phyloP scores from a whole-genome alignment of 1,284 basidiomycete species.

The Malassezia cuniculi region DNA sequence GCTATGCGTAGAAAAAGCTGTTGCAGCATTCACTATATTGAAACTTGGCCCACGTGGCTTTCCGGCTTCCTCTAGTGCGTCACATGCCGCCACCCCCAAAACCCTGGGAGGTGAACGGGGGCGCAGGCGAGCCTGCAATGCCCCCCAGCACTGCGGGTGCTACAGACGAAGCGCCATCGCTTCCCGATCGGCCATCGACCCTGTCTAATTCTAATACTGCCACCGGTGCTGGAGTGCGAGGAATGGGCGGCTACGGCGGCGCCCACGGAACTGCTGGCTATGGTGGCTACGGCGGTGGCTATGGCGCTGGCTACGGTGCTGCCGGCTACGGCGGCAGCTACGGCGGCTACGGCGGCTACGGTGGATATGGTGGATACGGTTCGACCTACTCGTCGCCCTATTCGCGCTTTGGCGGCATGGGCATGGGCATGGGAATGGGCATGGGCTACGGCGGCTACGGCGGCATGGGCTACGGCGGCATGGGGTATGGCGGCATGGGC shows the following conservation, averaged over 20 bases:
- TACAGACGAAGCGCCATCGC: too few relatives aligned
- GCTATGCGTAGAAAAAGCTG: background rate
- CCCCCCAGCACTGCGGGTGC: too few relatives aligned
- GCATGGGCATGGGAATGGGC: slow-evolving; percentile 19
- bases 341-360: slow-evolving; percentile 28
- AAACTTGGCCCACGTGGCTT: too few relatives aligned
- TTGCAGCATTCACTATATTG: background rate
- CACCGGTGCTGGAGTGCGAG: too few relatives aligned
- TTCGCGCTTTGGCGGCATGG: slow-evolving; percentile 33
- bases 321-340: slow-evolving; percentile 11
- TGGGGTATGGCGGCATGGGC: slow-evolving; percentile 22
- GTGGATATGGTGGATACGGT: slow-evolving; percentile 31
- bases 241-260: slow-evolving; percentile 16
- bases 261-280: slow-evolving; percentile 17
- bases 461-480: slow-evolving; percentile 22
- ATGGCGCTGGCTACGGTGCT: slow-evolving; percentile 11
- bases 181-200: too few relatives aligned
- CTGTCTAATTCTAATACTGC: too few relatives aligned
- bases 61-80: too few relatives aligned
- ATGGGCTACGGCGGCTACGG: slow-evolving; percentile 25
- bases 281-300: slow-evolving; percentile 17
- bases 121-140: too few relatives aligned
- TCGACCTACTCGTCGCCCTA: slow-evolving; percentile 35
- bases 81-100: too few relatives aligned
- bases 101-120: too few relatives aligned